Conservation (phyloP, 2,329 filamentous ascomycete species). For the Dothiorella sarmentorum region DNA sequence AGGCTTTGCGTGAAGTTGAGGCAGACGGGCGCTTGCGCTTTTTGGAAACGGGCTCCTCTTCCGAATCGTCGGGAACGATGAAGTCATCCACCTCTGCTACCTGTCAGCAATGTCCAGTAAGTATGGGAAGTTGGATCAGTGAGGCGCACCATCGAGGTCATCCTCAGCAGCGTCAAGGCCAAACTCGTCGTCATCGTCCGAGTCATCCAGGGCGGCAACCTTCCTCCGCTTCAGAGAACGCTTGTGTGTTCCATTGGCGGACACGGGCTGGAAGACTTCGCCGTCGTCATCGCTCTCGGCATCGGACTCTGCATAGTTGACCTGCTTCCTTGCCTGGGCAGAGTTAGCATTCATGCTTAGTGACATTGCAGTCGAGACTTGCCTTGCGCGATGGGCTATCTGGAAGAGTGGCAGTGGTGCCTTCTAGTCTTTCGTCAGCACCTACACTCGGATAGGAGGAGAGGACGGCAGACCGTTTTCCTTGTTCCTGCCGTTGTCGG, state of each 20-base stretch:
- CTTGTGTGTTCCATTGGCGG: slow-evolving; percentile 42
- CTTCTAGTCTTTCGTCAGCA: slow-evolving; percentile 43
- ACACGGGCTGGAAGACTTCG: slow-evolving; percentile 61
- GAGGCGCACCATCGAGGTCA: slow-evolving; percentile 46
- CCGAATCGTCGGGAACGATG: slow-evolving; percentile 80
- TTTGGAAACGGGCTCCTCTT: slow-evolving; percentile 62
- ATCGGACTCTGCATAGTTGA: slow-evolving; percentile 18
- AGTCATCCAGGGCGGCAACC: slow-evolving; percentile 57
- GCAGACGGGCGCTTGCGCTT: slow-evolving; percentile 63
- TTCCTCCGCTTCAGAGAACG: slow-evolving; percentile 56
- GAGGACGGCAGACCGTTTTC: slow-evolving; percentile 49
- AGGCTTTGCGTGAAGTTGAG: slow-evolving; percentile 62
- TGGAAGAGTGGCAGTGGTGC: slow-evolving; percentile 41
- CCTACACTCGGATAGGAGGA: slow-evolving; percentile 32
- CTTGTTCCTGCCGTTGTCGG: slow-evolving; percentile 49
- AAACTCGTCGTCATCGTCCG: slow-evolving; percentile 68
- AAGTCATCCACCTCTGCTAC: slow-evolving; percentile 76
- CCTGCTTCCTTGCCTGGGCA: slow-evolving; percentile 43
- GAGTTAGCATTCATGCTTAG: slow-evolving; percentile 22
- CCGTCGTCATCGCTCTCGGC: slow-evolving; percentile 56
- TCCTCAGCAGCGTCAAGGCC: slow-evolving; percentile 56
- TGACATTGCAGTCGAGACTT: slow-evolving; percentile 25
- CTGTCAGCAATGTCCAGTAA: neutral
- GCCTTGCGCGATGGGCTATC: slow-evolving; percentile 83
- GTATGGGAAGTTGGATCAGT: no score